phyloP scores from a whole-genome alignment of 2,329 filamentous ascomycete species.

The Zarea fungicola region DNA sequence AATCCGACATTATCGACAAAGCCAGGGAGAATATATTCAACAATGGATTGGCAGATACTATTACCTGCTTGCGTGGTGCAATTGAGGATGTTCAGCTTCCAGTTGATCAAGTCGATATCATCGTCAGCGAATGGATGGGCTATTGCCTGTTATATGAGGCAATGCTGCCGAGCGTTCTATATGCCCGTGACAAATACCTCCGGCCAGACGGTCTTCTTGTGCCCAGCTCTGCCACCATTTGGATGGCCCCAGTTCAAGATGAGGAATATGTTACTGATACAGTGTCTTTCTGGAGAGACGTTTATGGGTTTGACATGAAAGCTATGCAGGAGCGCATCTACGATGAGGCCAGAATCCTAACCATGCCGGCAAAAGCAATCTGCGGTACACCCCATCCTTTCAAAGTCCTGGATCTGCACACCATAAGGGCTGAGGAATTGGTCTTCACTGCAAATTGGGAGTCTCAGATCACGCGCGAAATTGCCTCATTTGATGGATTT shows the following conservation, averaged over 20 bases:
- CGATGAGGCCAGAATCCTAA: conserved; percentile 74
- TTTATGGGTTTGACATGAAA: conserved; percentile 93
- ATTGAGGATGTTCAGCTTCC: conserved; percentile 82
- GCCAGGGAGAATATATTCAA: conserved; percentile 78
- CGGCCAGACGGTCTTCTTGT: conserved; percentile 75
- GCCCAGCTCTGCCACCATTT: conserved; percentile 78
- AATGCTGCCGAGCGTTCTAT: conserved; percentile 91
- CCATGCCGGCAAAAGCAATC: conserved; percentile 57
- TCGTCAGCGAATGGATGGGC: conserved; percentile 97
- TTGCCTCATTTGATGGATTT: conserved; percentile 76
- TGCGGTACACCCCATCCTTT: conserved; percentile 61
- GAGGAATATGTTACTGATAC: conserved; percentile 71
- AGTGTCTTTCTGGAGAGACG: conserved; percentile 80
- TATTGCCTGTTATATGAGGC: conserved; percentile 91
- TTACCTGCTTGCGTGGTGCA: conserved; percentile 77
- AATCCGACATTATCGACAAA: conserved; percentile 83
- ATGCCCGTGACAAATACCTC: conserved; percentile 81
- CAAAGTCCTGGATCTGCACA: conserved; percentile 71
- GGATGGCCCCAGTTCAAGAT: conserved; percentile 75
- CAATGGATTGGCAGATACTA: conserved; percentile 68
- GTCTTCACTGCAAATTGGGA: conserved; percentile 67
- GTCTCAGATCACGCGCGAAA: conserved; percentile 53
- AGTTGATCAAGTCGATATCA: conserved; percentile 80
- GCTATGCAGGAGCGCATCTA: conserved; percentile 80
- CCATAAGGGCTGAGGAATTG: conserved; percentile 64